Percentiles rank a stretch among this genome's conserved stretches.
Conservation (phyloP, 306 rosid species). For the Vachellia pachyceras region DNA sequence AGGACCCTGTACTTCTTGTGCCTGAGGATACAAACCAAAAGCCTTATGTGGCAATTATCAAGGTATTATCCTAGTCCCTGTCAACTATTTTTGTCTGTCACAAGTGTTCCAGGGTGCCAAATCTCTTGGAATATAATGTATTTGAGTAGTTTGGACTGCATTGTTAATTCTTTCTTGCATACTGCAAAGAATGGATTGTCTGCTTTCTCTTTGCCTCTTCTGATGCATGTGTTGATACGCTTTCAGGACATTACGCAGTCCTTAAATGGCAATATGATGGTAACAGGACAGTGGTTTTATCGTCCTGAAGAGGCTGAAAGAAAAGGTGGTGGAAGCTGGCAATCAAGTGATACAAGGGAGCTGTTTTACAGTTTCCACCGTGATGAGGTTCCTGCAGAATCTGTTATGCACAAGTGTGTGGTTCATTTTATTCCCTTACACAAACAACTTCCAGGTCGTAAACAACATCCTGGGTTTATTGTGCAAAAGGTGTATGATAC, state of each 20-base stretch:
- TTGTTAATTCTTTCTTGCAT: slow-evolving; percentile 9
- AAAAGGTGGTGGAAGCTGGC: slow-evolving; percentile 89
- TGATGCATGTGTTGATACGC: slow-evolving; percentile 34
- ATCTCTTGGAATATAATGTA: not conserved
- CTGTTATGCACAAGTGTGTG: slow-evolving; percentile 94
- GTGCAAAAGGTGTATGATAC: slow-evolving; percentile 93
- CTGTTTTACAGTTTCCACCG: slow-evolving; percentile 97
- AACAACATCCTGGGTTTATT: slow-evolving; percentile 92
- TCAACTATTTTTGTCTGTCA: slow-evolving; percentile 23
- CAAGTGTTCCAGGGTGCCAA: not conserved
- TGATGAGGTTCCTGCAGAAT: slow-evolving; percentile 94
- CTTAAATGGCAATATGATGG: slow-evolving; percentile 65
- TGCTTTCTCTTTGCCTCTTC: slow-evolving; percentile 21
- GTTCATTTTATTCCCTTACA: slow-evolving; percentile 87
- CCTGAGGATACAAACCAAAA: slow-evolving; percentile 73
- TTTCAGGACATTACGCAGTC: slow-evolving; percentile 76
- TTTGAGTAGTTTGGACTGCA: slow-evolving; percentile 18
- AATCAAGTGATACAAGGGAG: slow-evolving; percentile 90
- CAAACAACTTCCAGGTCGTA: slow-evolving; percentile 88
- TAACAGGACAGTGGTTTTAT: slow-evolving; percentile 96
- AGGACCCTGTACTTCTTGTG: slow-evolving; percentile 89
- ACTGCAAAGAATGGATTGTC: not conserved
- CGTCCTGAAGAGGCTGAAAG: slow-evolving; percentile 98
- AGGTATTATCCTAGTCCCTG: slow-evolving; percentile 53
- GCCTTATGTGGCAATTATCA: slow-evolving; percentile 92